phyloP scores from a whole-genome alignment of 345 rosid species.

The Hypericum perforatum region DNA sequence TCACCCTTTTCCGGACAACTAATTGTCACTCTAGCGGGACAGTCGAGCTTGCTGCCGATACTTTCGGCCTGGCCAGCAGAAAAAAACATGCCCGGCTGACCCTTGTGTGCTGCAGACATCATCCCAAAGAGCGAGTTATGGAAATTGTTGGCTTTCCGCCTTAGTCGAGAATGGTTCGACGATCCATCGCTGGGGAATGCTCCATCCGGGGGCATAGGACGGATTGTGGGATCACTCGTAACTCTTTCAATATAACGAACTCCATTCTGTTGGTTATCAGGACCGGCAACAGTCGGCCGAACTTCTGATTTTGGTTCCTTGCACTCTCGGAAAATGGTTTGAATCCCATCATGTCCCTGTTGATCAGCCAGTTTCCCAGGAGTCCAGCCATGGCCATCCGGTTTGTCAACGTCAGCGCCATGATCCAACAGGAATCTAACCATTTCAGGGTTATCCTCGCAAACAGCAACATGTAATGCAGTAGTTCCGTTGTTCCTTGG shows the following conservation, averaged over 20 bases:
- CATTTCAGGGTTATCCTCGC: conserved; percentile 59
- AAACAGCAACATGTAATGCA: conserved; percentile 74
- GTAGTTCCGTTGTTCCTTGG: conserved; percentile 47
- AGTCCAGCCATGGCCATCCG: conserved; percentile 56
- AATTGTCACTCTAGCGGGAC: conserved; percentile 45
- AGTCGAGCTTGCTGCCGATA: conserved; percentile 4
- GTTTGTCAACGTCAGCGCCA: conserved; percentile 58
- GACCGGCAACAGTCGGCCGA: conserved; percentile 24
- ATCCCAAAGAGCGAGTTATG: conserved; percentile 71
- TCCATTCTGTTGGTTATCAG: conserved; percentile 39
- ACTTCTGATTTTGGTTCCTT: conserved; percentile 24
- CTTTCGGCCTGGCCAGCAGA: conserved; percentile 14
- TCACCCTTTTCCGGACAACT: conserved; percentile 53
- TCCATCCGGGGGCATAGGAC: conserved; percentile 20
- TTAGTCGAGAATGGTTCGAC: conserved; percentile 33
- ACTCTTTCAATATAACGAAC: conserved; percentile 47
- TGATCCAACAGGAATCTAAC: conserved; percentile 54
- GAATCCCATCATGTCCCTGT: conserved; percentile 77
- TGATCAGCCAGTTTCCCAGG: conserved; percentile 70
- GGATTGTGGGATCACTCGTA: conserved; percentile 62
- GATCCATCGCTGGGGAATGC: conserved; percentile 35
- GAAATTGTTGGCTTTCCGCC: conserved; percentile 50
- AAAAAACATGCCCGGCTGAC: conserved; percentile 26
- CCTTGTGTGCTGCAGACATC: conserved; percentile 44
- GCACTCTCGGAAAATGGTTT: conserved; percentile 32